phyloP scores from a whole-genome alignment of 2,329 filamentous ascomycete species.

The Botrytis sinoallii region DNA sequence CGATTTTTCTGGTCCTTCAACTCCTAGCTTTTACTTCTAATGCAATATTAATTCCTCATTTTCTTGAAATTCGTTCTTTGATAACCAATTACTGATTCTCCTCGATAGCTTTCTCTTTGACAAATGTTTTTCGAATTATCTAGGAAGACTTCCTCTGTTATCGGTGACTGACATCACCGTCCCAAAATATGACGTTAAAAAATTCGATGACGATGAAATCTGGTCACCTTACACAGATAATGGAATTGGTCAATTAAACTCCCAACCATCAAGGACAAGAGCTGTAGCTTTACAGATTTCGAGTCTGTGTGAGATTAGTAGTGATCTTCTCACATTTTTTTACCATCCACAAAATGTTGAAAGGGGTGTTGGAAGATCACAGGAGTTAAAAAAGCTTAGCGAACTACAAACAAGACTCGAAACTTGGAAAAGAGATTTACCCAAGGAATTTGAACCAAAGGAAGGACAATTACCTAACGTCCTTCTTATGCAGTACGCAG shows the following conservation, averaged over 20 bases:
- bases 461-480: slow-evolving; percentile 88
- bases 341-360: slow-evolving; percentile 75
- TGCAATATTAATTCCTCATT: not conserved
- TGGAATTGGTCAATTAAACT: slow-evolving; percentile 68
- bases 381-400: slow-evolving; percentile 87
- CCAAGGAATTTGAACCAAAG: slow-evolving; percentile 81
- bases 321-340: slow-evolving; percentile 83
- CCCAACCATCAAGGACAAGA: slow-evolving; percentile 79
- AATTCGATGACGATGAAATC: slow-evolving; percentile 1
- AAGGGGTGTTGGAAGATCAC: slow-evolving; percentile 66
- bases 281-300: slow-evolving; percentile 79
- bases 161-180: slow-evolving; percentile 76
- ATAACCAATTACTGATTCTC: not conserved
- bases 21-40: not conserved
- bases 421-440: slow-evolving; percentile 80
- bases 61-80: not conserved
- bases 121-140: slow-evolving; percentile 98
- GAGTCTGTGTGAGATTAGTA: slow-evolving; percentile 87
- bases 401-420: slow-evolving; percentile 88
- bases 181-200: slow-evolving; percentile 74
- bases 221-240: slow-evolving; percentile 90
- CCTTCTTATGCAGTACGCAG: slow-evolving; percentile 74
- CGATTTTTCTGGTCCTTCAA: not conserved
- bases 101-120: slow-evolving; percentile 77
- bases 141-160: slow-evolving; percentile 85